Percentiles rank a stretch among this genome's conserved stretches.
Evolutionary conservation across 805 yeast genomes (phyloP).

Genomic region (Yarrowia sp.): DNA sequence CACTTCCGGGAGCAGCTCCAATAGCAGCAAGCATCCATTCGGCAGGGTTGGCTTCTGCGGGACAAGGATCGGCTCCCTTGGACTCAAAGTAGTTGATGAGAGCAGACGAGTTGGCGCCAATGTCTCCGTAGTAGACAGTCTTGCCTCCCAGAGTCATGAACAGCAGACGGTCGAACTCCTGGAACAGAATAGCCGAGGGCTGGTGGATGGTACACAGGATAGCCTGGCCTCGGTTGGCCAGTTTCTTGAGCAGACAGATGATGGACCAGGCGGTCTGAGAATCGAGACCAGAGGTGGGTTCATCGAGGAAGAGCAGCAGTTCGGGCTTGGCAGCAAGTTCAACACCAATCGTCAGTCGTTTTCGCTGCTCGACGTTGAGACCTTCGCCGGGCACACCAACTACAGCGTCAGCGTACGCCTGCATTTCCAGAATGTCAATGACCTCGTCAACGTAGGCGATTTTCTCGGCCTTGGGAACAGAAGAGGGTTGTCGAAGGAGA

Average conservation of each 20-base stretch:
- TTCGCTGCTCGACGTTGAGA: slow-evolving; percentile 66
- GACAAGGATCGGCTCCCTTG: slow-evolving; percentile 71
- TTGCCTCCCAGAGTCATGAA: slow-evolving; percentile 74
- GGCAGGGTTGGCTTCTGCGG: slow-evolving; percentile 76
- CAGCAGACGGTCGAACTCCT: slow-evolving; percentile 78
- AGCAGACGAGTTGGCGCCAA: slow-evolving; percentile 68
- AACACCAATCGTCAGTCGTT: slow-evolving; percentile 69
- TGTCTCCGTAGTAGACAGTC: slow-evolving; percentile 77
- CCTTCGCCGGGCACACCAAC: slow-evolving; percentile 80
- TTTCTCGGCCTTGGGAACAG: slow-evolving; percentile 62
- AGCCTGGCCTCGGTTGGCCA: slow-evolving; percentile 68
- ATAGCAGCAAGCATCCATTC: slow-evolving; percentile 84
- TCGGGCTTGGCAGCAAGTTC: slow-evolving; percentile 72
- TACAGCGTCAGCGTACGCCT: slow-evolving; percentile 69
- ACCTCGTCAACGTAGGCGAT: slow-evolving; percentile 69
- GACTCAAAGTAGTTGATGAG: slow-evolving; percentile 66
- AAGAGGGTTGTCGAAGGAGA: slow-evolving; percentile 66
- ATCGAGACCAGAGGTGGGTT: slow-evolving; percentile 73
- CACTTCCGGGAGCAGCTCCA: slow-evolving; percentile 53
- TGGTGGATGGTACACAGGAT: slow-evolving; percentile 81
- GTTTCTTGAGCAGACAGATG: slow-evolving; percentile 64
- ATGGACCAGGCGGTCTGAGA: slow-evolving; percentile 74
- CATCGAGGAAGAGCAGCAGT: slow-evolving; percentile 65
- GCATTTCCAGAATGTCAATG: slow-evolving; percentile 68
- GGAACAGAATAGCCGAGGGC: slow-evolving; percentile 79